Percentiles rank a stretch among this genome's conserved stretches.
phyloP scores from a whole-genome alignment of 192 early-diverging fungal genomes.

The Tieghemiomyces parasiticus region DNA sequence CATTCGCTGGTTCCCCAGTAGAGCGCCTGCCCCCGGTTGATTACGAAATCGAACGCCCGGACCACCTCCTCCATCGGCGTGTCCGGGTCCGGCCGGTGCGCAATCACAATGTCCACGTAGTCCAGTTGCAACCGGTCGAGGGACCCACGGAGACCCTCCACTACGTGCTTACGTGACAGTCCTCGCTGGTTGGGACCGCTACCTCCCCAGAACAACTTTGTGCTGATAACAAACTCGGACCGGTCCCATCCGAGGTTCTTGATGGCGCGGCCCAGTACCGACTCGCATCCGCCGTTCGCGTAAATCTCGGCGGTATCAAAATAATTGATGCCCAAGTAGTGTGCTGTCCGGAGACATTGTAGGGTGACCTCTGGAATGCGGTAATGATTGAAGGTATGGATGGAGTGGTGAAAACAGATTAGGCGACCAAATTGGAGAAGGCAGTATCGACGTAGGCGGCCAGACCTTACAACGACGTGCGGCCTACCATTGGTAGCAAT shows the following conservation, averaged over 20 bases:
- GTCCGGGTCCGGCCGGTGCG: constrained; percentile 57
- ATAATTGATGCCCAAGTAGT: constrained; percentile 62
- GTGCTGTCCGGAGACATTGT: constrained; percentile 50
- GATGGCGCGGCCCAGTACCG: constrained; percentile 61
- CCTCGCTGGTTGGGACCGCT: constrained; percentile 68
- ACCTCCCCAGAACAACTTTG: constrained; percentile 62
- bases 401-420: neutral
- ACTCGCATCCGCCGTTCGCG: constrained; percentile 50
- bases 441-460: no score
- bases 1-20: constrained; percentile 83
- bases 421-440: no score
- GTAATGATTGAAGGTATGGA: constrained; percentile 32
- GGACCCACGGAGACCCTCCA: constrained; percentile 60
- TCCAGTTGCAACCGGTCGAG: constrained; percentile 54
- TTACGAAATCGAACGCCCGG: constrained; percentile 66
- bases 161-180: constrained; percentile 70
- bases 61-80: constrained; percentile 81
- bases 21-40: constrained; percentile 63
- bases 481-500: no score
- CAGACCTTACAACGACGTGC: no score
- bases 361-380: constrained; percentile 34
- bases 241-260: constrained; percentile 56
- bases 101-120: constrained; percentile 65
- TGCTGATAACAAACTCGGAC: constrained; percentile 61
- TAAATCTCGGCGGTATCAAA: constrained; percentile 54